phyloP scores from a whole-genome alignment of 2,329 filamentous ascomycete genomes.

The Huntiella savannae region DNA sequence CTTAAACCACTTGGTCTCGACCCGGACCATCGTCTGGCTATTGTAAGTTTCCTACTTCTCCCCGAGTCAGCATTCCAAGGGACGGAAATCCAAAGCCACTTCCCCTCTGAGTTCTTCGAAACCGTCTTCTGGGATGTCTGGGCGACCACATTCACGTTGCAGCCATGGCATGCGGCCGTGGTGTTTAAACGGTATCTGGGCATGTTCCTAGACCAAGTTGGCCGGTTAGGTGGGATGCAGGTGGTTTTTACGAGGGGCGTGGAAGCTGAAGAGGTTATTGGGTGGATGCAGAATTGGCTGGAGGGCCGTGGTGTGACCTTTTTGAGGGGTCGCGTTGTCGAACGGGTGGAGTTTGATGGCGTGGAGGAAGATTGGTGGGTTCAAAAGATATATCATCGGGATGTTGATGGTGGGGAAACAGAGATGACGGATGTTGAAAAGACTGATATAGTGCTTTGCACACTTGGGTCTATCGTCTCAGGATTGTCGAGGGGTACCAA shows the following conservation, averaged over 20 bases:
- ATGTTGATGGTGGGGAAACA: background rate
- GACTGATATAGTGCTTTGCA: constrained; percentile 21
- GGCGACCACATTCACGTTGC: constrained; percentile 20
- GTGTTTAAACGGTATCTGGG: constrained; percentile 20
- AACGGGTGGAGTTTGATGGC: background rate
- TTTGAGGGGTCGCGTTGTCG: constrained; percentile 4
- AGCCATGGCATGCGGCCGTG: constrained; percentile 20
- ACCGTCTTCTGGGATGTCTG: constrained; percentile 22
- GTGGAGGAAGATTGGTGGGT: background rate
- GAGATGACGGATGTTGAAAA: constrained; percentile 1
- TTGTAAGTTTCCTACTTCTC: constrained; percentile 19
- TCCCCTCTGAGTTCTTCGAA: constrained; percentile 17
- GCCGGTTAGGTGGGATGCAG: constrained; percentile 17
- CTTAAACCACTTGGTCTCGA: constrained; percentile 9
- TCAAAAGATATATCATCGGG: background rate
- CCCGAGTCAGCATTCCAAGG: constrained; percentile 15
- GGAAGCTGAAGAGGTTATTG: constrained; percentile 20
- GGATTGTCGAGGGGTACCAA: constrained; percentile 10
- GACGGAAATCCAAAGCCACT: constrained; percentile 15
- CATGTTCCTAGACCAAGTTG: constrained; percentile 18
- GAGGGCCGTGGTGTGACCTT: constrained; percentile 17
- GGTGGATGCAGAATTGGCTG: constrained; percentile 17
- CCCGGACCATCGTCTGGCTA: constrained; percentile 8
- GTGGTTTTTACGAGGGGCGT: constrained; percentile 17
- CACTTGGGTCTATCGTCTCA: constrained; percentile 21